Evolutionary conservation across 2,329 filamentous ascomycete genomes (phyloP), one percentile per base, ranked within the genome.

Genomic region (Coniochaeta sp.): DNA sequence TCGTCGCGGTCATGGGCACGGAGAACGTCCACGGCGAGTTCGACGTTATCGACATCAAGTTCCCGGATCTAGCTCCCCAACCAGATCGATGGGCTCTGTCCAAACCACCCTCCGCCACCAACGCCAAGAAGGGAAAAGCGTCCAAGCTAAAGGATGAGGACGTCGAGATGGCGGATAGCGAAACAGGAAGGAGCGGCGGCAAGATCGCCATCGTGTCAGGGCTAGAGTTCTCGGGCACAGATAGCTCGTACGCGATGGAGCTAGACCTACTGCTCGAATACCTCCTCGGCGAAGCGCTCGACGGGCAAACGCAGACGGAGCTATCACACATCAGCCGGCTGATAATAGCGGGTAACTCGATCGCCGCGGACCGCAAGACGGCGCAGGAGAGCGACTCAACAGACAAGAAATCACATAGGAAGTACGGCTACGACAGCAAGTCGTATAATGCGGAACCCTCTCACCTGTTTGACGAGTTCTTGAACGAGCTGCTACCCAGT

Each of bases 11-110:
- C 3, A 85, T 99, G 77, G 95, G 95, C 38, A 96, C 92, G 0
- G 95, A 99, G 72, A 97, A 96, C 68, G 81, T 85, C 58, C 89
- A 93, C 74, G 95, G 95, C 64, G 91, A 96, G 66, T 92, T 99
- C 62, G 92, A 98, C 67, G 89, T 96, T 7, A 82, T 98, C 44
- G 93, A 96, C 73, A 81, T 96, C 65, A 91, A 93, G 69, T 87
- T 96, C 50, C 90, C 95, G 7, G 92, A 97, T 70, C 76, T 99
- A 4, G 83, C 93, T 17, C 85, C 87, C 0, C 95, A 99, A 69
- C 89, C 90, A 14, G 81, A 84, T 57, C 86, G 93, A 32, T 96
- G 92, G 91, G 81, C 88, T 58, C 77, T 88, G 30, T 83, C 87
- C 8, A 24, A 56, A 14, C 81, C 87, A 64, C 74, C 68, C 57